Evolutionary conservation across 1,139 yeast genomes (phyloP).

Genomic region (Ogataea hybrid): DNA sequence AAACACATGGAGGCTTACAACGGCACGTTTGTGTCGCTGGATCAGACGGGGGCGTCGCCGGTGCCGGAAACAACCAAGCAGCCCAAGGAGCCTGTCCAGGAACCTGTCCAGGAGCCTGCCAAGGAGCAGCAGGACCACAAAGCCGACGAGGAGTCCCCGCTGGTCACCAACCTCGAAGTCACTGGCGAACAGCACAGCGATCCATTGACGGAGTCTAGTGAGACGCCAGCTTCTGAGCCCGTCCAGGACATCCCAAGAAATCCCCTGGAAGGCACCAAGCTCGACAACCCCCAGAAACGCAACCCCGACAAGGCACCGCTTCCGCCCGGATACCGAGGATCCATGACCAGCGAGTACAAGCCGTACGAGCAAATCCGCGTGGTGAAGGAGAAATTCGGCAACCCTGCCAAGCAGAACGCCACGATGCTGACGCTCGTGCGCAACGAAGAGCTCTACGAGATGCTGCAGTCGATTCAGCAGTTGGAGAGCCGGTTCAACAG

Average conservation of each 20-base stretch:
- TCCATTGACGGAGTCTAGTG: too few relatives aligned
- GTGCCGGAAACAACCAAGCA: background rate
- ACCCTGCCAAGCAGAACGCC: constrained; percentile 37
- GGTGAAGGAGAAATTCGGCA: constrained; percentile 14
- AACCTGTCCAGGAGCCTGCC: background rate
- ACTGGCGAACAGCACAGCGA: background rate
- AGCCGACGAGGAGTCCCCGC: background rate
- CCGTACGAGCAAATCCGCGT: constrained; percentile 25
- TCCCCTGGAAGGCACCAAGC: constrained; percentile 21
- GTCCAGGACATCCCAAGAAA: constrained; percentile 9
- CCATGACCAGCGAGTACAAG: constrained; percentile 20
- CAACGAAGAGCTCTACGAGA: constrained; percentile 48
- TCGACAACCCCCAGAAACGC: constrained; percentile 23
- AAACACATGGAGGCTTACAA: constrained; percentile 9
- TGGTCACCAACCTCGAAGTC: background rate
- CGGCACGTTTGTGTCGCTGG: constrained; percentile 1
- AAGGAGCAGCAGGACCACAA: constrained; percentile 1
- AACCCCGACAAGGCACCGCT: constrained; percentile 26
- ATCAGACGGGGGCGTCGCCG: background rate
- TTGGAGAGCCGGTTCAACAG: constrained; percentile 57
- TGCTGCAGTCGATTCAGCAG: constrained; percentile 49
- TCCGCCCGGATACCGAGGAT: constrained; percentile 18
- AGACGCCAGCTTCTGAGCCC: background rate
- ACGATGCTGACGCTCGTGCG: constrained; percentile 61
- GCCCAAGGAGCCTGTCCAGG: background rate